Evolutionary conservation across 208 protist genomes (phyloP).

Genomic region (Wallacemonas collosoma): DNA sequence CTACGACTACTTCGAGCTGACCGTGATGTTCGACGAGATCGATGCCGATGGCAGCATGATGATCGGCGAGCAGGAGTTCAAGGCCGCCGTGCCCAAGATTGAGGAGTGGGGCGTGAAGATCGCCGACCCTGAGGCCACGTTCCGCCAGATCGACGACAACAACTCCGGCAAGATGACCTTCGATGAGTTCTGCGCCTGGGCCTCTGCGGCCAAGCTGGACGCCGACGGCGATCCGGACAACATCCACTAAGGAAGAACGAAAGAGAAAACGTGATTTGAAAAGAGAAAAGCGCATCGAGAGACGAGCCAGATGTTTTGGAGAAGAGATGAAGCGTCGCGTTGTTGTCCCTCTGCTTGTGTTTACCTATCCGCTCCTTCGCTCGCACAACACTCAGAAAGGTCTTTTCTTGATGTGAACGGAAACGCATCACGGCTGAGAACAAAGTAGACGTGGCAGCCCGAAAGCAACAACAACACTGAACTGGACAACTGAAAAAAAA

Average conservation of each 20-base stretch:
- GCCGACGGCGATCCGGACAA: slow-evolving; percentile 35
- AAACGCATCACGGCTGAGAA: background rate
- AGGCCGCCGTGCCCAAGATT: slow-evolving; percentile 31
- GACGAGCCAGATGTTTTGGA: too few species aligned
- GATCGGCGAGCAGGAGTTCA: slow-evolving; percentile 50
- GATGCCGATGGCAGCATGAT: slow-evolving; percentile 46
- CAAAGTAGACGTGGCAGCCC: background rate
- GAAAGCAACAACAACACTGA: background rate
- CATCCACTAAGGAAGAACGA: background rate
- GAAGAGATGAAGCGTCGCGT: too few species aligned
- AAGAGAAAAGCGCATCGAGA: too few species aligned
- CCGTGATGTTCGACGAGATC: slow-evolving; percentile 64
- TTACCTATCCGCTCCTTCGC: background rate
- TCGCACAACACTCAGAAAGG: background rate
- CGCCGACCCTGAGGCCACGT: slow-evolving; percentile 31
- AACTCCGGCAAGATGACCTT: slow-evolving; percentile 49
- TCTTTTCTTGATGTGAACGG: background rate
- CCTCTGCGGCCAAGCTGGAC: slow-evolving; percentile 30
- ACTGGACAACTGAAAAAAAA: slow-evolving; percentile 12
- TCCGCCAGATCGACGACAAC: slow-evolving; percentile 61
- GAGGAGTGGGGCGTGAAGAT: too few species aligned
- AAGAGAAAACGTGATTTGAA: too few species aligned
- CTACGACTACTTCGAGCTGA: slow-evolving; percentile 33
- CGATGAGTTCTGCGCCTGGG: slow-evolving; percentile 59
- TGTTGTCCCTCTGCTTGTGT: background rate